Percentiles rank a stretch among this genome's conserved stretches.
phyloP scores from a whole-genome alignment of 2,329 filamentous ascomycete genomes.

The Thermothelomyces thermophilus region DNA sequence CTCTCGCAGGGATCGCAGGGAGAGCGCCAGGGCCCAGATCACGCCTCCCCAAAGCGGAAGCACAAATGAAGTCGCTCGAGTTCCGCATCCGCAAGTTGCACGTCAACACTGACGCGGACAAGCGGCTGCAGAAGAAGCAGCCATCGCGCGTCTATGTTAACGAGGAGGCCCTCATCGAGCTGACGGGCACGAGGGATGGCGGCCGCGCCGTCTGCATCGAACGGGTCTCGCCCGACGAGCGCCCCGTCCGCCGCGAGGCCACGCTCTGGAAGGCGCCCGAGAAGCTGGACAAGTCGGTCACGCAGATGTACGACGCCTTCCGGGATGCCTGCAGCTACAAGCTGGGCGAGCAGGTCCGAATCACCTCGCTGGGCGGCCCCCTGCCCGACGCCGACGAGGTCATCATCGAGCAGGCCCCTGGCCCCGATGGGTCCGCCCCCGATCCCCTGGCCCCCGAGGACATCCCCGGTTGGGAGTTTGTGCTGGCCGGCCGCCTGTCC shows the following conservation, averaged over 20 bases:
- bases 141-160: constrained; percentile 44
- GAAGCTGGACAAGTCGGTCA: constrained; percentile 58
- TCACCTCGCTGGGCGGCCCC: constrained; percentile 50
- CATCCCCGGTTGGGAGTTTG: constrained; percentile 32
- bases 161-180: constrained; percentile 40
- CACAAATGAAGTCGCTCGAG: constrained; percentile 24
- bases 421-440: constrained; percentile 28
- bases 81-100: constrained; percentile 26
- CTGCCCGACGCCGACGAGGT: constrained; percentile 53
- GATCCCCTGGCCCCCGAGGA: constrained; percentile 30
- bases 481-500: constrained; percentile 29
- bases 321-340: constrained; percentile 67
- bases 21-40: not conserved
- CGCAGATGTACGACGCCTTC: constrained; percentile 67
- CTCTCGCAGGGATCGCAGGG: not conserved
- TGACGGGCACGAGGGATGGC: constrained; percentile 38
- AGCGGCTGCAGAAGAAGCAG: constrained; percentile 27
- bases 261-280: constrained; percentile 45
- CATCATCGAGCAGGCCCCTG: constrained; percentile 52
- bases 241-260: constrained; percentile 35
- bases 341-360: constrained; percentile 56
- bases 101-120: constrained; percentile 23
- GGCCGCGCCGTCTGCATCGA: constrained; percentile 31
- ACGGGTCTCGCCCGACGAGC: constrained; percentile 18
- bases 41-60: not conserved